These are phyloP conservation scores for Aspergillus fumigatiaffinis DNA, from an alignment of 2,329 filamentous ascomycete genomes.

Conservation along the genomic window DNA sequence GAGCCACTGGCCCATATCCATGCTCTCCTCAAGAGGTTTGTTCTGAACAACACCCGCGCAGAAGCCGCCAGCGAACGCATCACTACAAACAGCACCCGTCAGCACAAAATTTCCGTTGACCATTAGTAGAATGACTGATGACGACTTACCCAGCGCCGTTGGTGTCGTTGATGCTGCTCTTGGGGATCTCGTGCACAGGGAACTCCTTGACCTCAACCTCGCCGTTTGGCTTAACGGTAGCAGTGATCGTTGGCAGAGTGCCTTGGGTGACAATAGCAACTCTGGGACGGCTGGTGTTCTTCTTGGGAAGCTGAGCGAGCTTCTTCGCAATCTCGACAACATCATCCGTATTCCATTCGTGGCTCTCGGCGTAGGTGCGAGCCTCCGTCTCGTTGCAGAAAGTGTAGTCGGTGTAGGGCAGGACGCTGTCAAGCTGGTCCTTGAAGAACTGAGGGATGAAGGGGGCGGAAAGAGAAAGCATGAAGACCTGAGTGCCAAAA, in stretches of 20 bases:
- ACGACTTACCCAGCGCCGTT: conserved; percentile 72
- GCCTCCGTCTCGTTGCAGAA: conserved; percentile 98
- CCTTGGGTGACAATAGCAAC: conserved; percentile 93
- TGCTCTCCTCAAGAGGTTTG: conserved; percentile 69
- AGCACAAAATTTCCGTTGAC: conserved; percentile 4
- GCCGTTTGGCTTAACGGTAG: conserved; percentile 64
- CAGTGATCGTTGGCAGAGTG: conserved; percentile 83
- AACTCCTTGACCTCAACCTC: conserved; percentile 67
- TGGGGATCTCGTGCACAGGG: conserved; percentile 73
- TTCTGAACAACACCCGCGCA: conserved; percentile 83
- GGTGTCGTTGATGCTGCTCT: conserved; percentile 84
- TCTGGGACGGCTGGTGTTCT: conserved; percentile 78
- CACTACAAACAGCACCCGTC: conserved; percentile 46
- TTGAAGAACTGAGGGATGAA: conserved; percentile 99
- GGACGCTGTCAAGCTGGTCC: conserved; percentile 79
- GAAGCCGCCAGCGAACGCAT: conserved; percentile 95
- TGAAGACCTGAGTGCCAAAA: conserved; percentile 56
- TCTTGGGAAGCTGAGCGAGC: conserved; percentile 86
- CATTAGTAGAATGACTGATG: not conserved
- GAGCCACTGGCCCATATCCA: conserved; percentile 96
- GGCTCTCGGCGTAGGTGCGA: conserved; percentile 77
- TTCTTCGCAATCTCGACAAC: conserved; percentile 80
- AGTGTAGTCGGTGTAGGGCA: conserved; percentile 92
- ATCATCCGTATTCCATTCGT: conserved; percentile 69
- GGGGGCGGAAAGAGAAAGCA: conserved; percentile 87